phyloP scores from a whole-genome alignment of 192 early-diverging fungal genomes.

The Umbelopsis ramanniana region DNA sequence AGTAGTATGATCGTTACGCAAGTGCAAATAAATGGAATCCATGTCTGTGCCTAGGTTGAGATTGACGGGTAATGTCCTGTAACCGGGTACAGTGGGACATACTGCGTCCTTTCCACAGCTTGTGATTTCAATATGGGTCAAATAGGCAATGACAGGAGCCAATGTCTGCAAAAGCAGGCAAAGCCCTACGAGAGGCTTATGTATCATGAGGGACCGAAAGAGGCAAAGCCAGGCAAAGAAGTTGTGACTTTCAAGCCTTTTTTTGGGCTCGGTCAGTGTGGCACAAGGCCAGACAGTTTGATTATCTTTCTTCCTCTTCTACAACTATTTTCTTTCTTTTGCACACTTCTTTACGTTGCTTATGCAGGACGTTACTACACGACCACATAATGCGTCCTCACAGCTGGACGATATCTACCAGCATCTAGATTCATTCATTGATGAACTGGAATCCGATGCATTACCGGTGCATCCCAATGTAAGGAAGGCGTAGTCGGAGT shows the following conservation, averaged over 20 bases:
- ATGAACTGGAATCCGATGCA: constrained; percentile 18
- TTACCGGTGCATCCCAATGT: neutral
- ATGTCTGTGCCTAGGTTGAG: constrained; percentile 22
- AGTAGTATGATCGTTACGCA: constrained; percentile 23
- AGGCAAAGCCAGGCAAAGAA: neutral
- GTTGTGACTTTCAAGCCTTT: neutral
- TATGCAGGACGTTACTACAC: constrained; percentile 15
- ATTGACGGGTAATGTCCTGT: constrained; percentile 15
- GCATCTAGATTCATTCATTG: constrained; percentile 30
- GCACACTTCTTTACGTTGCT: neutral
- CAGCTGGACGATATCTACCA: constrained; percentile 27
- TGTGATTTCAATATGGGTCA: constrained; percentile 28
- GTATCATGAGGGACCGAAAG: constrained; percentile 15
- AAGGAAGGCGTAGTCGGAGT: neutral
- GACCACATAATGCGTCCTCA: neutral
- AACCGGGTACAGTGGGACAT: constrained; percentile 30
- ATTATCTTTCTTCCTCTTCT: neutral
- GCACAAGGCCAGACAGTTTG: neutral
- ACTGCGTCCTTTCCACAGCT: constrained; percentile 18
- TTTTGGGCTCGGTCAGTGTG: neutral
- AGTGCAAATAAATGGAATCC: constrained; percentile 29
- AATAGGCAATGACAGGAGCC: constrained; percentile 5
- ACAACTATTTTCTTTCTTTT: neutral
- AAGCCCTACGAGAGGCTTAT: constrained; percentile 7
- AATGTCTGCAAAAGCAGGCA: neutral